A percentile compares a stretch with the other conserved stretches of the same genome.
phyloP scores from a whole-genome alignment of 1,284 basidiomycete genomes.

The Irpex rosettiformis region DNA sequence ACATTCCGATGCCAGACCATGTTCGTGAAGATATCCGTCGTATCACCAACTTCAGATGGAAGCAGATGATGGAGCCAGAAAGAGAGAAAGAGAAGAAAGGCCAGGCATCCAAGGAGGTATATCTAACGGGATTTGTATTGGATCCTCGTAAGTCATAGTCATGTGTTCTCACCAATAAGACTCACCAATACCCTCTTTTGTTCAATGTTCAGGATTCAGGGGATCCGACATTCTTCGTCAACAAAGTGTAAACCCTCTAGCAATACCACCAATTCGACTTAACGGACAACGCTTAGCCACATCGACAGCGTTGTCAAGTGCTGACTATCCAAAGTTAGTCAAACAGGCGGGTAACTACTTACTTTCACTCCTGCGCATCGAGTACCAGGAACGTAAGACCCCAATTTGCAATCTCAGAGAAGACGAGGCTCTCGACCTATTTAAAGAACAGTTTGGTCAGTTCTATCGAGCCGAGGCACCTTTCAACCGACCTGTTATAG shows the following conservation, averaged over 20 bases:
- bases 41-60: conserved; percentile 1
- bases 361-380: neutral
- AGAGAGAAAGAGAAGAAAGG: no score
- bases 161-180: neutral
- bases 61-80: conserved; percentile 1
- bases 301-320: neutral
- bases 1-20: neutral
- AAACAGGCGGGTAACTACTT: neutral
- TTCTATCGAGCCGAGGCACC: neutral
- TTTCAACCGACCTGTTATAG: neutral
- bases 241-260: neutral
- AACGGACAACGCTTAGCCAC: neutral
- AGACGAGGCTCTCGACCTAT: neutral
- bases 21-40: conserved; percentile 5
- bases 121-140: conserved; percentile 7
- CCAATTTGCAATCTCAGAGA: neutral
- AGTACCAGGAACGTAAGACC: neutral
- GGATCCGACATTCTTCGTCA: conserved; percentile 1
- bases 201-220: neutral
- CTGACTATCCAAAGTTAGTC: neutral
- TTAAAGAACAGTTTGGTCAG: conserved; percentile 2
- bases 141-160: conserved; percentile 2
- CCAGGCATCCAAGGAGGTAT: neutral
- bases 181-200: neutral
- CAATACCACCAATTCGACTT: neutral